Evolutionary conservation across 2,329 filamentous ascomycete species (phyloP).

Genomic region (Hypomyces perniciosus): DNA sequence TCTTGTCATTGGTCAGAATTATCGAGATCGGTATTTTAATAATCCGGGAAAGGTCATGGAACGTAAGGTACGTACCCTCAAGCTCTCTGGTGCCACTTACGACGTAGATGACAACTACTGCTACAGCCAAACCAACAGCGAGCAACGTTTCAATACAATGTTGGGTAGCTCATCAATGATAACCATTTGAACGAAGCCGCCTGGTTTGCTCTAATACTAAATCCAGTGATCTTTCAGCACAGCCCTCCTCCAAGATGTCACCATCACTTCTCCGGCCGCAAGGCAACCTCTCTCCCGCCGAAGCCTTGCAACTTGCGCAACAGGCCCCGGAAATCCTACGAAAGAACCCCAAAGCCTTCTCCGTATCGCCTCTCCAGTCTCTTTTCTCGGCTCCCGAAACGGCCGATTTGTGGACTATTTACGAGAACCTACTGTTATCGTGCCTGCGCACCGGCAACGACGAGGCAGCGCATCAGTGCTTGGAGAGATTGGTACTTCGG

Average conservation of each 20-base stretch:
- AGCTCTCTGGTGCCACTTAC: too few species aligned
- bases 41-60: too few species aligned
- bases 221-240: conserved; percentile 1
- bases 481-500: conserved; percentile 68
- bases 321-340: conserved; percentile 52
- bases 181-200: too few species aligned
- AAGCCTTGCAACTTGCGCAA: conserved; percentile 54
- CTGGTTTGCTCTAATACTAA: background rate
- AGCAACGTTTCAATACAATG: too few species aligned
- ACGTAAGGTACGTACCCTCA: too few species aligned
- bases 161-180: too few species aligned
- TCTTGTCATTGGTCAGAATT: too few species aligned
- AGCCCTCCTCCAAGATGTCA: conserved; percentile 32
- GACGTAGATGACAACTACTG: too few species aligned
- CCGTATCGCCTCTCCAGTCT: conserved; percentile 47
- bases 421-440: conserved; percentile 81
- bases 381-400: conserved; percentile 59
- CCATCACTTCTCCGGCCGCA: conserved; percentile 52
- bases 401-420: conserved; percentile 73
- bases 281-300: conserved; percentile 48
- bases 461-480: conserved; percentile 64
- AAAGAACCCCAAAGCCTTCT: conserved; percentile 48
- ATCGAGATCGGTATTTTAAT: too few species aligned
- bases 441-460: conserved; percentile 83
- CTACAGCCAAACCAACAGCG: too few species aligned